phyloP scores from a whole-genome alignment of 495 filamentous ascomycete species.

The Neurospora cerealis region DNA sequence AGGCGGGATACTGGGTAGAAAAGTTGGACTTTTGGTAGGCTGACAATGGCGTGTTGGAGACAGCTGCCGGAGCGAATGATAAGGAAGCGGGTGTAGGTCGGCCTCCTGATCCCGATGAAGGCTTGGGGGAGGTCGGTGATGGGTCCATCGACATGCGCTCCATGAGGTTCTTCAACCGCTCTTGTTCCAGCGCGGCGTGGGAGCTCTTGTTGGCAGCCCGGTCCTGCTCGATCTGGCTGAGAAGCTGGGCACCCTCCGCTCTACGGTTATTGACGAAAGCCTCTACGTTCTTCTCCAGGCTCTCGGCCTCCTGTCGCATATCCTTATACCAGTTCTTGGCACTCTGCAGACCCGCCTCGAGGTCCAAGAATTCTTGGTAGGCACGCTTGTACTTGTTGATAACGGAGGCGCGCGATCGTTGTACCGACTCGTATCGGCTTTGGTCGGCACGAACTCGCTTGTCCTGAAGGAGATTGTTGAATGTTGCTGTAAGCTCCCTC shows the following conservation, averaged over 20 bases:
- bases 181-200: constrained; percentile 77
- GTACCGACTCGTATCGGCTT: constrained; percentile 84
- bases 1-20: constrained; percentile 39
- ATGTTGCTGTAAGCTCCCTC: constrained; percentile 87
- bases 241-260: constrained; percentile 80
- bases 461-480: constrained; percentile 83
- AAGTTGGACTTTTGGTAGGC: constrained; percentile 40
- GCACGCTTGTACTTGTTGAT: constrained; percentile 83
- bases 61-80: constrained; percentile 11
- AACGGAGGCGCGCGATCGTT: constrained; percentile 69
- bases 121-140: constrained; percentile 29
- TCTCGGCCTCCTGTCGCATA: constrained; percentile 92
- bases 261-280: constrained; percentile 91
- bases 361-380: constrained; percentile 84
- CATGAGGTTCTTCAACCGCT: constrained; percentile 81
- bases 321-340: constrained; percentile 90
- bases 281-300: constrained; percentile 92
- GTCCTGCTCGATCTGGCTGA: constrained; percentile 78
- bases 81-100: constrained; percentile 38
- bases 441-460: constrained; percentile 90
- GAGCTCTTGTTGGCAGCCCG: constrained; percentile 55
- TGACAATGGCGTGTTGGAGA: constrained; percentile 18
- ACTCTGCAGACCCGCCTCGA: constrained; percentile 74
- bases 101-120: constrained; percentile 16
- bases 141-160: constrained; percentile 82